phyloP scores from a whole-genome alignment of 139 green algal species.

The Trebouxia sp. region DNA sequence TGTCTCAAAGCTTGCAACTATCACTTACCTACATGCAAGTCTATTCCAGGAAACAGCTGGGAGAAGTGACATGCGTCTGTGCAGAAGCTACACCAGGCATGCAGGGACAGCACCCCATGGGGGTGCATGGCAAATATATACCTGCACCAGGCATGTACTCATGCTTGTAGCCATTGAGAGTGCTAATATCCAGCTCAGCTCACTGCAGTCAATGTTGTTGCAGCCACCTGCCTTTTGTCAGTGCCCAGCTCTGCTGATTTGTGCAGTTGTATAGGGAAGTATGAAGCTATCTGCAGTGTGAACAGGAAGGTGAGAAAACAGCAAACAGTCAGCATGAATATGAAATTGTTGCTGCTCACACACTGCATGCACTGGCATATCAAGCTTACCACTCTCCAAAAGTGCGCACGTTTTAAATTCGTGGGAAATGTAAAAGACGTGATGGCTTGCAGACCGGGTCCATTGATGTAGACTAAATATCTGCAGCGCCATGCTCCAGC shows the following conservation, averaged over 20 bases:
- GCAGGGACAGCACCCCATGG: conserved; percentile 52
- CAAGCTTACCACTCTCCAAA: conserved; percentile 6
- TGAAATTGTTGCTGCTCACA: no score
- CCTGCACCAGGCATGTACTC: neutral
- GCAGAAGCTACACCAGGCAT: conserved; percentile 49
- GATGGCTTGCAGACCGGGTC: neutral
- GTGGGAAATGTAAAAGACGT: neutral
- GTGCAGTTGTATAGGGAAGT: neutral
- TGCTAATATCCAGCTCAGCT: no score
- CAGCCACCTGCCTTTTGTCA: neutral
- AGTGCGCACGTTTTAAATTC: neutral
- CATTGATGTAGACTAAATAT: neutral
- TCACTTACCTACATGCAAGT: conserved; percentile 21
- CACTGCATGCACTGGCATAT: no score
- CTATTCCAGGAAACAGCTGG: conserved; percentile 44
- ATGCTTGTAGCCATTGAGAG: neutral
- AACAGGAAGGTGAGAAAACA: neutral
- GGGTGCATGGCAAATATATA: conserved; percentile 61
- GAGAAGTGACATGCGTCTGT: conserved; percentile 54
- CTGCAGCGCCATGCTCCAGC: no score
- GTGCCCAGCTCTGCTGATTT: neutral
- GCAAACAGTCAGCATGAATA: no score
- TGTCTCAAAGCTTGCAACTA: neutral
- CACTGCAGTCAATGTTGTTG: neutral
- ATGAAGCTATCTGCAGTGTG: neutral